These are phyloP conservation scores for Pezicula radicicola DNA, from an alignment of 2,329 filamentous ascomycete genomes.

Conservation along the genomic window DNA sequence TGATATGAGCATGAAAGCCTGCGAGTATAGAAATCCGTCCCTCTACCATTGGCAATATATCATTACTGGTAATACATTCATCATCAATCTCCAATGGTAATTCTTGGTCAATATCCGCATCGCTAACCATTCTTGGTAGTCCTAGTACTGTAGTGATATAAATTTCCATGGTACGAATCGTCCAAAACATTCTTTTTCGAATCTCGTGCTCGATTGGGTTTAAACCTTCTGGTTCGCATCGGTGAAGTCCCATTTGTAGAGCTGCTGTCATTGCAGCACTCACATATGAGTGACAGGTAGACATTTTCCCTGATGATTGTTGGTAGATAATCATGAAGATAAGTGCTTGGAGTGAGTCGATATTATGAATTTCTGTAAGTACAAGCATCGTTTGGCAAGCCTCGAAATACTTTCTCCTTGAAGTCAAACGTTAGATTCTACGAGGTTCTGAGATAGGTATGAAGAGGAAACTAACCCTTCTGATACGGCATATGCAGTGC, in stretches of 20 bases:
- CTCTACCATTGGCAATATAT: slow-evolving; percentile 51
- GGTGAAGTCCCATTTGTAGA: slow-evolving; percentile 75
- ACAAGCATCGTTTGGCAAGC: too few species aligned
- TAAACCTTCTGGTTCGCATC: slow-evolving; percentile 62
- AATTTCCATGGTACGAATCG: slow-evolving; percentile 67
- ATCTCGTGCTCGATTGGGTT: slow-evolving; percentile 62
- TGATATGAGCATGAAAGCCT: slow-evolving; percentile 64
- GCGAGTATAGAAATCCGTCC: slow-evolving; percentile 55
- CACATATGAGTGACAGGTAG: slow-evolving; percentile 76
- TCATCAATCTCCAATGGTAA: slow-evolving; percentile 64
- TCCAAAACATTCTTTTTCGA: slow-evolving; percentile 63
- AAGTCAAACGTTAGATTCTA: too few species aligned
- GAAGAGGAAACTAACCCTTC: too few species aligned
- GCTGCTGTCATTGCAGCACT: slow-evolving; percentile 74
- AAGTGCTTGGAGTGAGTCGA: slow-evolving; percentile 71
- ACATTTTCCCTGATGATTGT: slow-evolving; percentile 75
- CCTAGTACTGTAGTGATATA: slow-evolving; percentile 67
- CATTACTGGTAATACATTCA: slow-evolving; percentile 61
- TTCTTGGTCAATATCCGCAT: slow-evolving; percentile 67
- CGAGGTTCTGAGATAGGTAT: too few species aligned
- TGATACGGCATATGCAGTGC: too few species aligned
- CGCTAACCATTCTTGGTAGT: slow-evolving; percentile 60
- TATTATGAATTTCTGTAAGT: slow-evolving; percentile 66
- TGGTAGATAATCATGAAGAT: slow-evolving; percentile 80
- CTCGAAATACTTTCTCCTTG: too few species aligned